Percentiles rank a stretch among this genome's conserved stretches.
These are phyloP conservation scores for Leersia perrieri DNA, from an alignment of 176 grass and related monocot genomes.

Conservation along the genomic window DNA sequence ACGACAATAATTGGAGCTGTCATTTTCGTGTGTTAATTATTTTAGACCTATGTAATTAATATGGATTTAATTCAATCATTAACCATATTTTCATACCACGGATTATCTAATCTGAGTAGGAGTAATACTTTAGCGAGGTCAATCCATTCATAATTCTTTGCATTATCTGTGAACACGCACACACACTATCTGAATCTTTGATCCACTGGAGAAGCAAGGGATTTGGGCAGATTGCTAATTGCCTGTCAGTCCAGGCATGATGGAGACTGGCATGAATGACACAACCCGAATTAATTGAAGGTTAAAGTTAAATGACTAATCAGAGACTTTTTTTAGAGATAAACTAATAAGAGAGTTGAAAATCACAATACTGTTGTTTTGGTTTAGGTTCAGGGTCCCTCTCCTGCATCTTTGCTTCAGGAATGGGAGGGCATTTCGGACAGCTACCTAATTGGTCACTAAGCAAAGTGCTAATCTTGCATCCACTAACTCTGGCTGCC, in stretches of 20 bases:
- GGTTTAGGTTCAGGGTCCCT: constrained; percentile 7
- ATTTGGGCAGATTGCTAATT: constrained; percentile 29
- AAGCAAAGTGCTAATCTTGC: background rate
- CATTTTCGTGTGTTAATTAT: constrained; percentile 12
- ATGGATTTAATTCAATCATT: background rate
- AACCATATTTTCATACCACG: background rate
- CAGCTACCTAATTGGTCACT: constrained; percentile 41
- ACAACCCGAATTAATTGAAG: background rate
- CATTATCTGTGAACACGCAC: background rate
- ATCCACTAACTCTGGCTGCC: constrained; percentile 1
- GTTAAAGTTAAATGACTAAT: background rate
- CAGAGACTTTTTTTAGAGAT: too few relatives aligned
- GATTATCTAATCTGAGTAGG: background rate
- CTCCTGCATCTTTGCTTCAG: constrained; percentile 9
- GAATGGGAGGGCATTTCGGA: background rate
- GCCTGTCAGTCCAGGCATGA: constrained; percentile 12
- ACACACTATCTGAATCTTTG: background rate
- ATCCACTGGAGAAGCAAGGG: constrained; percentile 19
- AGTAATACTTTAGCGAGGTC: background rate
- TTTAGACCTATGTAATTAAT: background rate
- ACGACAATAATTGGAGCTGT: constrained; percentile 22
- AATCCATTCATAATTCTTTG: background rate
- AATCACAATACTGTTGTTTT: background rate
- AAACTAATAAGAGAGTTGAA: too few relatives aligned
- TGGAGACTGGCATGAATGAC: background rate